These are phyloP conservation scores for Citrullus mucosospermus DNA, from an alignment of 306 rosid species.

Conservation along the genomic window DNA sequence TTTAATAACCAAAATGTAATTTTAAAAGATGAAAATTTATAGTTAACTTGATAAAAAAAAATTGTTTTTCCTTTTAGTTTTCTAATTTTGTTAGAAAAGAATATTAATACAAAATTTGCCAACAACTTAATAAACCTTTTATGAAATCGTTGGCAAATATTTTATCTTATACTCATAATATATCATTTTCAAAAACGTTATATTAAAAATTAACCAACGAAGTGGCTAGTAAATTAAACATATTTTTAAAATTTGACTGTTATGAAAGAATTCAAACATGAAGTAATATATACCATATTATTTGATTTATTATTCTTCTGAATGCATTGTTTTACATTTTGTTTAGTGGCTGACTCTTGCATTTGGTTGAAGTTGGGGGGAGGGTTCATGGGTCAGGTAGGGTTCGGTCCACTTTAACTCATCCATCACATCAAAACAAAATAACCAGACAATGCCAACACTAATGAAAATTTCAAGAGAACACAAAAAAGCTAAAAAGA, in stretches of 20 bases:
- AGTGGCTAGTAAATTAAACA: background rate
- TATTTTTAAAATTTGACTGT: background rate
- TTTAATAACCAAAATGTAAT: no score
- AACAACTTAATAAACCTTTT: no score
- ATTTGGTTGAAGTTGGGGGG: constrained; percentile 28
- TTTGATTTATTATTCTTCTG: constrained; percentile 1
- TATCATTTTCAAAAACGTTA: no score
- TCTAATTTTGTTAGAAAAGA: no score
- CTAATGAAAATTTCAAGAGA: constrained; percentile 17
- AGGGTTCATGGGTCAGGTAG: constrained; percentile 27
- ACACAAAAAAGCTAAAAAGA: constrained; percentile 10
- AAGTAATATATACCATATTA: background rate
- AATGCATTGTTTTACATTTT: background rate
- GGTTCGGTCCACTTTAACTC: constrained; percentile 38
- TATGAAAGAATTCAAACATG: background rate
- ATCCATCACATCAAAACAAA: constrained; percentile 32
- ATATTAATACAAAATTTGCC: no score
- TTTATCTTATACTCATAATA: no score
- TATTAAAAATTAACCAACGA: background rate
- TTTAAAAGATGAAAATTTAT: no score
- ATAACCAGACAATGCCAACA: constrained; percentile 39
- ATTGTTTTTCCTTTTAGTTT: no score
- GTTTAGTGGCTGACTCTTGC: constrained; percentile 55
- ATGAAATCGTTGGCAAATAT: no score
- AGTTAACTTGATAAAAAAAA: no score